A percentile compares a stretch with the other conserved stretches of the same genome.
phyloP scores from a whole-genome alignment of 495 filamentous ascomycete species.

The Tuber borchii region DNA sequence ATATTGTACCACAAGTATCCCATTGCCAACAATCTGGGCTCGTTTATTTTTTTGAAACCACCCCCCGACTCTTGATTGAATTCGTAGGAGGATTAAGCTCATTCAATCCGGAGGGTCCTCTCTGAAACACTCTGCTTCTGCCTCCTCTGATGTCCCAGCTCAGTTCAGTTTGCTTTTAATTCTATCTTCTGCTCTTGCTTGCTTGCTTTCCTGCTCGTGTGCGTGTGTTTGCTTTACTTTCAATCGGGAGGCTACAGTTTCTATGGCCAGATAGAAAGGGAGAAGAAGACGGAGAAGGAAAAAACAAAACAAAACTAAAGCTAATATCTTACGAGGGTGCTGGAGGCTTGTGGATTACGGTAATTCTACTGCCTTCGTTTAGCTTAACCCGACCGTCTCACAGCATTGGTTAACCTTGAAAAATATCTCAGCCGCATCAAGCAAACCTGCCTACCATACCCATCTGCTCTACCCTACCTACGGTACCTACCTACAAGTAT shows the following conservation, averaged over 20 bases:
- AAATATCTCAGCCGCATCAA: conserved; percentile 1
- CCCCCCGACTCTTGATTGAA: background rate
- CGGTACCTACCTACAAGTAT: background rate
- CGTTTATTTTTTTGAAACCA: background rate
- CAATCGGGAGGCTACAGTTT: background rate
- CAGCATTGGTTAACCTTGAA: background rate
- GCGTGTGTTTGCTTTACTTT: background rate
- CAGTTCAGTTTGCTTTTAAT: background rate
- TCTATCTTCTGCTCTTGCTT: background rate
- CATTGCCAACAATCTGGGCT: background rate
- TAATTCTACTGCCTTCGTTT: background rate
- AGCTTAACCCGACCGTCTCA: background rate
- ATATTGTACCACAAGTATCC: background rate
- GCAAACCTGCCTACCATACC: background rate
- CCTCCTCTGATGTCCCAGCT: background rate
- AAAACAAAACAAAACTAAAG: background rate
- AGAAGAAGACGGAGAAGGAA: background rate
- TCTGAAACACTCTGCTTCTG: too few relatives aligned
- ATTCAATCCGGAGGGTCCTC: background rate
- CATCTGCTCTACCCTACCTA: background rate
- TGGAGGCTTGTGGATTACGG: background rate
- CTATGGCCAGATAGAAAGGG: background rate
- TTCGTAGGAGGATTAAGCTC: background rate
- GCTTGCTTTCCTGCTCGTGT: background rate
- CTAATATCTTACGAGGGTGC: background rate